Evolutionary conservation across 108 stramenopile species (phyloP), one percentile per base, ranked within the genome.

Genomic region (Stephanodiscus triporus): DNA sequence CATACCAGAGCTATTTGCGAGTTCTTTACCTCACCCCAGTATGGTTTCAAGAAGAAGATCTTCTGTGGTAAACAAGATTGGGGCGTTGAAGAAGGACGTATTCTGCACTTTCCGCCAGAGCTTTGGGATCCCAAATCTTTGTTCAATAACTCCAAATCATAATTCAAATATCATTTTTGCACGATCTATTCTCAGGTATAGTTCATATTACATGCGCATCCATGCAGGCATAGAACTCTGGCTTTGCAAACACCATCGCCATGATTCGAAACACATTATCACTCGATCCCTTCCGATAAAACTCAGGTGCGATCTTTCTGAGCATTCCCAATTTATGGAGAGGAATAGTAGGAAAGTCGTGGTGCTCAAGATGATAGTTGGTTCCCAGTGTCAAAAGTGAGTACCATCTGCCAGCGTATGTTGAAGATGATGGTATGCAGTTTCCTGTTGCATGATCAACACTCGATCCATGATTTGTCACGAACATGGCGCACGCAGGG

Each of bases 331-430:
- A 67, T 60, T 85, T 51, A 75, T 90, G 84, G 2, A 91, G 72
- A 1, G 92, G 92, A 51, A 93, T 88, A 2, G 86, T 86, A 0
- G 92, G 92, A 79, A 93, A 93, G 43, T 93, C 92, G 64, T 93
- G 92, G 81, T 93, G 92, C 67, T 93, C 92, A 36, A 81, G 80
- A 75, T 93, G 92, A 80, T 87, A 93, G 64, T 90, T 90, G 14
- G 90, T 90, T 11, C 87, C 87, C 57, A 91, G 63, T 2, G 88
- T 89, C 20, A 89, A 75, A 2, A 87, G 36, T 16, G 87, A 88
- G 76, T 92, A 92, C 87, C 86, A 89, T 40, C 64, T 34, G 29
- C 88, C 91, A 2, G 87, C 85, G 76, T 92, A 90, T 8, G 91
- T 92, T 14, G 86, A 85, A 11, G 80, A 80, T 2, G 87, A 83